Evolutionary conservation across 2,329 filamentous ascomycete species (phyloP).

Genomic region (Trichophyton schoenleinii): DNA sequence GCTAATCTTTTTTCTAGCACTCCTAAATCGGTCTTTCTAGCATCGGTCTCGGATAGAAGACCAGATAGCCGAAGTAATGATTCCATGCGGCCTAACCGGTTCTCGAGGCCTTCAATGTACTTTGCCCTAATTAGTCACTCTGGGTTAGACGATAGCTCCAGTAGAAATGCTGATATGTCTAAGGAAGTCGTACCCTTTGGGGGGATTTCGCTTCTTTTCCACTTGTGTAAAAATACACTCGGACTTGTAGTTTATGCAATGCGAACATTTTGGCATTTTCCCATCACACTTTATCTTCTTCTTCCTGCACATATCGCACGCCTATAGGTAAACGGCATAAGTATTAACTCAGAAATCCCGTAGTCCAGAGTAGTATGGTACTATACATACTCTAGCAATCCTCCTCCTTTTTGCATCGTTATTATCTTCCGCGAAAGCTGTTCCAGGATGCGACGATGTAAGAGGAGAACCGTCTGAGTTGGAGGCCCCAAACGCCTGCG

Average conservation of each 20-base stretch:
- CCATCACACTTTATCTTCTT: conserved; percentile 94
- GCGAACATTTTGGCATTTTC: conserved; percentile 84
- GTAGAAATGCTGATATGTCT: background rate
- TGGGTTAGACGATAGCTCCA: conserved; percentile 1
- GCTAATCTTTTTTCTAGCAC: conserved; percentile 67
- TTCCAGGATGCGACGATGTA: conserved; percentile 35
- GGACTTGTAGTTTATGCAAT: conserved; percentile 96
- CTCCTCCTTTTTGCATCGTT: conserved; percentile 79
- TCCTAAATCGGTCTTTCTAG: conserved; percentile 72
- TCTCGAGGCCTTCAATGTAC: conserved; percentile 94
- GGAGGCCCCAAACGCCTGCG: conserved; percentile 57
- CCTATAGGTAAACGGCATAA: conserved; percentile 38
- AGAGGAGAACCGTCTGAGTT: conserved; percentile 48
- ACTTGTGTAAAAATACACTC: conserved; percentile 96
- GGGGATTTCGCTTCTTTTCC: conserved; percentile 95
- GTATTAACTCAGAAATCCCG: background rate
- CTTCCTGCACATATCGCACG: conserved; percentile 93
- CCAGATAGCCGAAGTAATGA: conserved; percentile 76
- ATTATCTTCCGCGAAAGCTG: conserved; percentile 36
- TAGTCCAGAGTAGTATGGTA: background rate
- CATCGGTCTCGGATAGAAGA: conserved; percentile 72
- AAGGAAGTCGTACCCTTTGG: conserved; percentile 62
- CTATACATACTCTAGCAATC: conserved; percentile 62
- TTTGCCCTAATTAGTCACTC: conserved; percentile 53
- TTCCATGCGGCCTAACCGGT: conserved; percentile 91